Evolutionary conservation across 495 filamentous ascomycete genomes (phyloP), one percentile per base, ranked within the genome.

Genomic region (Aspergillus diversus): DNA sequence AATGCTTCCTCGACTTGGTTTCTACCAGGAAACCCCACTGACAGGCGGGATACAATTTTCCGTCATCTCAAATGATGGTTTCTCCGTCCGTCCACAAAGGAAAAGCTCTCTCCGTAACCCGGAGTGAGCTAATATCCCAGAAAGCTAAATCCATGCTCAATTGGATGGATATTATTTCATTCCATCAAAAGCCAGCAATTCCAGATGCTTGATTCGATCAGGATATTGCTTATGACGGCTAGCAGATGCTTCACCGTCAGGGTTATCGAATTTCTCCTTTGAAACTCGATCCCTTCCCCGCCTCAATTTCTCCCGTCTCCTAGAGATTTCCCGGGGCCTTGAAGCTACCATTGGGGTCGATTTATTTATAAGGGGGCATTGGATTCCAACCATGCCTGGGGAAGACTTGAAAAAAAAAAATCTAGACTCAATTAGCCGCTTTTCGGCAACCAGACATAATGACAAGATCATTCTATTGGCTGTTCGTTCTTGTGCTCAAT

Each of bases 41-140:
- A 71, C 69, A 71, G 66, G 66, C 48, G 69, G 69, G 65, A 66
- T 52, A 34, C 60, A 70, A 61, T 70, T 70, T 50, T 67, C 68
- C 68, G 69, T 59, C 46, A 47, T 34, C 31, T 32, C 37, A n/a
- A 27, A 32, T 21, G 34, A 11, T 33, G 33, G 5, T 65, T 69
- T 69, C 63, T 65, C 67, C 67, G 62, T 63, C 56, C 47, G 43
- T 47, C 53, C 49, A 50, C 46, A 48, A 50, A 33, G 34, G 32
- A 43, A 56, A 56, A 50, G 5, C 47, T 27, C n/a, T n/a, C 31
- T 47, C 53, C 12, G 31, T 13, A 54, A 16, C 11, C 5, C 42
- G 43, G 52, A 46, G 42, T 42, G 52, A 56, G 50, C 53, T 39
- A 34, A 16, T 56, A 27, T 43, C n/a, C 33, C 51, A 12, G 7